Base-by-base conservation (phyloP, 164 flowering plant genomes). In the Macadamia tetraphylla region DNA sequence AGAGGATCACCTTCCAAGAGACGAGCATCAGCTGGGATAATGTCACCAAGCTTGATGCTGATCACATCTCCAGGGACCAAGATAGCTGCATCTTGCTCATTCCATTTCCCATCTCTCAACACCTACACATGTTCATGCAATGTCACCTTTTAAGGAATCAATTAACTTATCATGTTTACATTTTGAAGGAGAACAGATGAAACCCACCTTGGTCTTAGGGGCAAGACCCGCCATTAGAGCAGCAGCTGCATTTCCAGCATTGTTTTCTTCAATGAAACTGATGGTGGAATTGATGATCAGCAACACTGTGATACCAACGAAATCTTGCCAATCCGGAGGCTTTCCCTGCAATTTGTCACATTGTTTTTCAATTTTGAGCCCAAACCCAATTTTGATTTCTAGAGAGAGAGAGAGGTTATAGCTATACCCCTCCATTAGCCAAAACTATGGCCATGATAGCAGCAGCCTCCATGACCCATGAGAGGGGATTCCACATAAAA, bases 1-100 rank as follows among this genome's bases (percentile, higher is more conserved):
- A 76, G 49, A 3, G 79, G 76, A 58, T 76, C 79, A 4, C 79
- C 79, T 32, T 72, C 73, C 14, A 76, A 44, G 10, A 76, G 68
- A 3, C 79, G 75, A 61, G 79, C 79, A 60, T 76, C 79, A 0
- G 79, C 79, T 0, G 79, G 79, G 11, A 76, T 70, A 17, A 76
- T 76, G 62, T 76, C 79, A 9, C 79, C 79, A n/a, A 76, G 48
- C 29, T 76, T 76, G 67, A 76, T 76, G 79, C 79, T 76, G 9
- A 76, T 76, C 13, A 76, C 61, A 30, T 76, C 79, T 13, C 76
- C 76, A 0, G 79, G 76, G 11, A 76, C 79, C 42, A 76, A 60
- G 23, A 76, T 76, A 2, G 76, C 60, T 9, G 79, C 76, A 1
- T 76, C 79, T 44, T 76, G 76, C 71, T 76, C 79, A 30, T 67